Evolutionary conservation across 306 rosid genomes (phyloP).

Genomic region (Rubus idaeus): DNA sequence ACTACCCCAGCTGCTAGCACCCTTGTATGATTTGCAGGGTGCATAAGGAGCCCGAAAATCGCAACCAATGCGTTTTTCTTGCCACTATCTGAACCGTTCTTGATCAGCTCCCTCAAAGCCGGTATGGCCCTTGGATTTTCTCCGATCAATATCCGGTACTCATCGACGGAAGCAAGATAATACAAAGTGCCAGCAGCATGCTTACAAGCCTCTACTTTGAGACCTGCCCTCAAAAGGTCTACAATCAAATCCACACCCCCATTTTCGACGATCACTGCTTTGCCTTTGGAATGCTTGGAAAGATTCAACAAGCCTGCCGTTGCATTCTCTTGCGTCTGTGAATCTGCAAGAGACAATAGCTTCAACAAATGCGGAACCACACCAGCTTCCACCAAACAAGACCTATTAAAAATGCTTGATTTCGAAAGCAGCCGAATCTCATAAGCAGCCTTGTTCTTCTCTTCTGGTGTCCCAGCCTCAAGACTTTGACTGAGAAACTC

Average conservation of each 20-base stretch:
- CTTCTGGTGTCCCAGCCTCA: conserved; percentile 31
- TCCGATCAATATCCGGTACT: conserved; percentile 52
- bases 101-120: conserved; percentile 50
- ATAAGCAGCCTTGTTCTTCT: conserved; percentile 51
- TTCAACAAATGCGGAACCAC: conserved; percentile 45
- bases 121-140: conserved; percentile 52
- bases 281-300: conserved; percentile 59
- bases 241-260: conserved; percentile 57
- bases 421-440: conserved; percentile 72
- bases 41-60: conserved; percentile 52
- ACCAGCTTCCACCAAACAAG: conserved; percentile 73
- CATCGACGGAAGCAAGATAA: conserved; percentile 66
- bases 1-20: conserved; percentile 49
- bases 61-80: conserved; percentile 77
- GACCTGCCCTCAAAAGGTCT: conserved; percentile 49
- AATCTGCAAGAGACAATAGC: conserved; percentile 38
- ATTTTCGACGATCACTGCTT: conserved; percentile 42
- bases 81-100: conserved; percentile 43
- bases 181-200: conserved; percentile 69
- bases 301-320: conserved; percentile 73
- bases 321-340: conserved; percentile 58
- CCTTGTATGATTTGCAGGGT: conserved; percentile 50
- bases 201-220: conserved; percentile 48
- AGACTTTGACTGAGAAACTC: conserved; percentile 35
- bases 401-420: conserved; percentile 63